Conservation (phyloP, 345 rosid genomes). For the Kernera saxatilis region DNA sequence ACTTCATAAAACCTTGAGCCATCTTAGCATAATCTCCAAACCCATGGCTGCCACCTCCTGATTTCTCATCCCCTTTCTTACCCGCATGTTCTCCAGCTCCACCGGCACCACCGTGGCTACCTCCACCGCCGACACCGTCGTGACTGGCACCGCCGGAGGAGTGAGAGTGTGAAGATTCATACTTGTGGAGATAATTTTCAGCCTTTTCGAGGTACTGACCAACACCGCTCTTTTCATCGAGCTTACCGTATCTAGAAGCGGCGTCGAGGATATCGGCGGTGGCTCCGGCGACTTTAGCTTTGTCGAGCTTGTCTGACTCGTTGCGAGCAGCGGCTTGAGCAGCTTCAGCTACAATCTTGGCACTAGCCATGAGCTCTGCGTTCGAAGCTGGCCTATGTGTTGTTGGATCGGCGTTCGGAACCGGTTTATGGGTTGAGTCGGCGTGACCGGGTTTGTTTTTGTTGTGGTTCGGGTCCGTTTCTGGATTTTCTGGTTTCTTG, state of each 20-base stretch:
- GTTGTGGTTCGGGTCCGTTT: conserved; percentile 18
- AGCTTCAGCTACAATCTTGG: conserved; percentile 58
- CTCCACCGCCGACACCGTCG: not conserved
- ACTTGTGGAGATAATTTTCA: conserved; percentile 62
- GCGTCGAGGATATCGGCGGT: conserved; percentile 54
- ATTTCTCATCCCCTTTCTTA: conserved; percentile 33
- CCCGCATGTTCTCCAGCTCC: not conserved
- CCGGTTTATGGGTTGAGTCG: conserved; percentile 22
- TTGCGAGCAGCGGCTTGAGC: conserved; percentile 39
- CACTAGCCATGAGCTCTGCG: conserved; percentile 56
- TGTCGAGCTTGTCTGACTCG: conserved; percentile 34
- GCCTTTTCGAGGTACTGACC: conserved; percentile 70
- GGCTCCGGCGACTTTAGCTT: conserved; percentile 36
- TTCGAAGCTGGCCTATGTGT: conserved; percentile 32
- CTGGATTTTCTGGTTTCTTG: conserved; percentile 18
- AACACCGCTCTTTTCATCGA: conserved; percentile 47
- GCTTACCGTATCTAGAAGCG: conserved; percentile 61
- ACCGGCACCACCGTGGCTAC: not conserved
- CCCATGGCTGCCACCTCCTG: conserved; percentile 37
- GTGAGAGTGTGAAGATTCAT: conserved; percentile 36
- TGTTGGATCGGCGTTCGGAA: conserved; percentile 13
- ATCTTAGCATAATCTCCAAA: conserved; percentile 53
- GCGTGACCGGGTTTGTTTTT: conserved; percentile 16
- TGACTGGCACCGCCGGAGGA: conserved; percentile 6
- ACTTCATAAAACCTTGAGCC: conserved; percentile 59